Evolutionary conservation across 495 filamentous ascomycete genomes (phyloP).

Genomic region (Pseudotulostoma volvatum): DNA sequence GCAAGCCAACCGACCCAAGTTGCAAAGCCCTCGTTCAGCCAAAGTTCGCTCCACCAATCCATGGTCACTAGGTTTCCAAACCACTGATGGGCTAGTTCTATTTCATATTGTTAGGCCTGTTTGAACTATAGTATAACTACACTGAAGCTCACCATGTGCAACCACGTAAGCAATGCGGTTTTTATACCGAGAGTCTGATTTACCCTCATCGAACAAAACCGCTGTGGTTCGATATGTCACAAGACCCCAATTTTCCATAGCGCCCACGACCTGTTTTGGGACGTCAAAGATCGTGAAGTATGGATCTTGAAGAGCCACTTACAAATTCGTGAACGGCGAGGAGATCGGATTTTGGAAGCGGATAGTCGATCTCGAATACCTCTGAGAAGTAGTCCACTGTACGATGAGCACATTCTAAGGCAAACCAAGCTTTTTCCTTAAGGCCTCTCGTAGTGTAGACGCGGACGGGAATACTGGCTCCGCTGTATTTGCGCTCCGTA

Average conservation of each 20-base stretch:
- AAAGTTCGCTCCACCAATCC: slow-evolving; percentile 86
- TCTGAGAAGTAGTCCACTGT: slow-evolving; percentile 93
- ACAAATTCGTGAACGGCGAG: slow-evolving; percentile 95
- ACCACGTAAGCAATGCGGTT: slow-evolving; percentile 91
- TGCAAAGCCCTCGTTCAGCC: slow-evolving; percentile 94
- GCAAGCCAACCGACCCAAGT: slow-evolving; percentile 97
- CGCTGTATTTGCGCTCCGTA: slow-evolving; percentile 76
- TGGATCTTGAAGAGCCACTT: slow-evolving; percentile 15
- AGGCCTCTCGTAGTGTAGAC: slow-evolving; percentile 89
- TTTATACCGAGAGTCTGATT: slow-evolving; percentile 72
- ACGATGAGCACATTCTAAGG: slow-evolving; percentile 69
- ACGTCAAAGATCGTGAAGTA: slow-evolving; percentile 16
- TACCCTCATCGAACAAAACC: slow-evolving; percentile 80
- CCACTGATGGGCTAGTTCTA: slow-evolving; percentile 94
- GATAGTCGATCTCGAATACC: slow-evolving; percentile 85
- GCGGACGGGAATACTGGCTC: slow-evolving; percentile 75
- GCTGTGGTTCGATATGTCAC: slow-evolving; percentile 92
- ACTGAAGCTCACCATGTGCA: slow-evolving; percentile 39
- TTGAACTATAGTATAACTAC: too few species aligned
- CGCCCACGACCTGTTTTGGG: slow-evolving; percentile 41
- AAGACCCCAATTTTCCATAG: slow-evolving; percentile 85
- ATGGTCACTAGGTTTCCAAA: slow-evolving; percentile 83
- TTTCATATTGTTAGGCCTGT: too few species aligned
- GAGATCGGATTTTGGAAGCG: slow-evolving; percentile 86
- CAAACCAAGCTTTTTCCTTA: slow-evolving; percentile 74